Percentiles rank a stretch among this genome's conserved stretches.
phyloP scores from a whole-genome alignment of 1,139 yeast species.

The Saccharomyces uvarum region DNA sequence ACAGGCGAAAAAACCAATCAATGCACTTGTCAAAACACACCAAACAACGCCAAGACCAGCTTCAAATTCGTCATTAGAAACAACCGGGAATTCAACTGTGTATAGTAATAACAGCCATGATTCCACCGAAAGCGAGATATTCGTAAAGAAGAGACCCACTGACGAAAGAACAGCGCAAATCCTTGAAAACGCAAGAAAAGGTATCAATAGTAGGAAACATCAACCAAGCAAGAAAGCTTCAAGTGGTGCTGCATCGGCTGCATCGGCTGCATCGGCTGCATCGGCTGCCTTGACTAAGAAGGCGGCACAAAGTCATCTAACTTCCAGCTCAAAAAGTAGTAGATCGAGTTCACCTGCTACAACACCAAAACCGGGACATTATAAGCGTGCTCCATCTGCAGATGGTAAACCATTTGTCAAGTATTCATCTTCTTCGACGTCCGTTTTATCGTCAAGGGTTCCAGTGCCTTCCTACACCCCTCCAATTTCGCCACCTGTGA shows the following conservation, averaged over 20 bases:
- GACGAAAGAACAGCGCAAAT: slow-evolving; percentile 30
- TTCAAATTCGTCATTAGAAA: not conserved
- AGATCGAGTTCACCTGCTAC: not conserved
- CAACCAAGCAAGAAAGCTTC: slow-evolving; percentile 14
- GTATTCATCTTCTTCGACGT: slow-evolving; percentile 8
- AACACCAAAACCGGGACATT: not conserved
- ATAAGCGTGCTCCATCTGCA: slow-evolving; percentile 4
- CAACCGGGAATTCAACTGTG: not conserved
- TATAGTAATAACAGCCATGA: slow-evolving; percentile 17
- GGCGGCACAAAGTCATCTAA: slow-evolving; percentile 1
- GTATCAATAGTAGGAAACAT: slow-evolving; percentile 20
- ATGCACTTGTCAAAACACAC: not conserved
- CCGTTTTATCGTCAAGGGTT: slow-evolving; percentile 9
- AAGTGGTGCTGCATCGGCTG: slow-evolving; percentile 32
- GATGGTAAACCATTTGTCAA: slow-evolving; percentile 3
- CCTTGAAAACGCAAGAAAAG: slow-evolving; percentile 24
- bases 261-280: slow-evolving; percentile 22
- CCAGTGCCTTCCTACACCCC: not conserved
- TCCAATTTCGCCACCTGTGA: not conserved
- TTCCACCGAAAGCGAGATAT: slow-evolving; percentile 6
- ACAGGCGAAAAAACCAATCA: slow-evolving; percentile 8
- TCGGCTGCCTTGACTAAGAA: slow-evolving; percentile 8
- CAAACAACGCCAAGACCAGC: not conserved
- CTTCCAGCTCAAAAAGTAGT: not conserved
- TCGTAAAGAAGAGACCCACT: slow-evolving; percentile 11